Evolutionary conservation across 2,329 filamentous ascomycete species (phyloP), one percentile per base, ranked within the genome.

Genomic region (Aspergillus proliferans): DNA sequence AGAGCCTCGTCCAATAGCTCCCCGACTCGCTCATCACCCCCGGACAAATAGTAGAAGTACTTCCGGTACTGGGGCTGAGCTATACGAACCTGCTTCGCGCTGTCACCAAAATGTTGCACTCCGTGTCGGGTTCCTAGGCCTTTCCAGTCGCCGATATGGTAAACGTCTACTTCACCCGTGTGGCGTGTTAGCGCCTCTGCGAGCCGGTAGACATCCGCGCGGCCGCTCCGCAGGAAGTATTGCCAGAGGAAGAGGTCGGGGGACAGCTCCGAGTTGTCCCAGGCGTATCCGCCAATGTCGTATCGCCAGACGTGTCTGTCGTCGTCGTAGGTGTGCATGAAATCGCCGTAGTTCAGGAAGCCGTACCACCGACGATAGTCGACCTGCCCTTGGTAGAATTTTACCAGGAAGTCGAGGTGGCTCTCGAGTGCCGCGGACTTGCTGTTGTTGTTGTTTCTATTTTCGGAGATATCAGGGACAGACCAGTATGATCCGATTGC

Each of bases 191-290:
- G 65, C 0, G 79, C 76, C 57, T 84, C 81, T 0, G 81, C 80
- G 43, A 84, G 75, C 0, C 77, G 73, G 56, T 78, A 85, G 0
- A 81, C 75, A 46, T 82, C 79, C 3, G 74, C 72, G 2, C 77
- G 70, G 0, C 80, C 80, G 0, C 80, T 84, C 8, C 77, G 76
- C 2, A 84, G 71, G 64, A 84, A 85, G 49, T 81, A 79, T 3
- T 74, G 75, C 82, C 82, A 84, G 56, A 84, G 76, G 66, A 78
- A 84, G 2, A 84, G 63, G 55, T 84, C 81, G 0, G 82, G 78
- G 0, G 81, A 84, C 0, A 85, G 70, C 59, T 85, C 81, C 0
- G 78, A 81, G 58, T 84, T 84, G 44, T 84, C 81, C 82, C 82
- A 84, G 0, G 80, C 81, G 50, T 80, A 84, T 0, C 82, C 82